Conservation (phyloP, 306 rosid species). For the Acacia confusa region DNA sequence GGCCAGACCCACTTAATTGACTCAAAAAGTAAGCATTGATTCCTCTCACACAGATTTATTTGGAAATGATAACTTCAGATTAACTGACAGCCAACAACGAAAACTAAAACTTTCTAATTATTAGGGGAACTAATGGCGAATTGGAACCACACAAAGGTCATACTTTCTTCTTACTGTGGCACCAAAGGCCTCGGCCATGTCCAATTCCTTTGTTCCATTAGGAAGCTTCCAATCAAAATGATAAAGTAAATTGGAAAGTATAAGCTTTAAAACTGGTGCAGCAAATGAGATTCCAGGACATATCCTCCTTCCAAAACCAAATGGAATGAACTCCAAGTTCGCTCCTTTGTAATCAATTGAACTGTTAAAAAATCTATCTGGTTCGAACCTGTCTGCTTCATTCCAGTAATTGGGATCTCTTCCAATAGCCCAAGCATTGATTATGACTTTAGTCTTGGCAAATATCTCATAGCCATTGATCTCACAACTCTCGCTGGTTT, state of each 20-base stretch:
- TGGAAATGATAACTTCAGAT: not conserved
- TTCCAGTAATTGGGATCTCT: not conserved
- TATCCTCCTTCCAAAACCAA: not conserved
- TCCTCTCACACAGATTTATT: no score
- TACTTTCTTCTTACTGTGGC: not conserved
- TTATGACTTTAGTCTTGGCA: not conserved
- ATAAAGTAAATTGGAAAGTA: not conserved
- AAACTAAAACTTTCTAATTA: not conserved
- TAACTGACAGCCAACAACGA: not conserved
- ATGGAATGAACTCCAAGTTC: not conserved
- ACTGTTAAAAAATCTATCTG: not conserved
- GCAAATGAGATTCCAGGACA: not conserved
- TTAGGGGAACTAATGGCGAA: not conserved
- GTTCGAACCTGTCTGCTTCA: not conserved
- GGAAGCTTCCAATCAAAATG: not conserved
- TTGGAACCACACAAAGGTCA: not conserved
- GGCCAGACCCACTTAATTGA: no score
- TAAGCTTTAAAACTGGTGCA: not conserved
- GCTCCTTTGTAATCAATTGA: not conserved
- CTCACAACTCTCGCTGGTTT: not conserved
- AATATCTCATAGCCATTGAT: not conserved
- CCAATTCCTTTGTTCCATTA: not conserved
- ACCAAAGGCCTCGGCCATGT: not conserved
- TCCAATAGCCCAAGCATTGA: not conserved
- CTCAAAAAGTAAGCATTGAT: no score